Conservation (phyloP, 2,329 filamentous ascomycete species). For the Epichloe elymi region DNA sequence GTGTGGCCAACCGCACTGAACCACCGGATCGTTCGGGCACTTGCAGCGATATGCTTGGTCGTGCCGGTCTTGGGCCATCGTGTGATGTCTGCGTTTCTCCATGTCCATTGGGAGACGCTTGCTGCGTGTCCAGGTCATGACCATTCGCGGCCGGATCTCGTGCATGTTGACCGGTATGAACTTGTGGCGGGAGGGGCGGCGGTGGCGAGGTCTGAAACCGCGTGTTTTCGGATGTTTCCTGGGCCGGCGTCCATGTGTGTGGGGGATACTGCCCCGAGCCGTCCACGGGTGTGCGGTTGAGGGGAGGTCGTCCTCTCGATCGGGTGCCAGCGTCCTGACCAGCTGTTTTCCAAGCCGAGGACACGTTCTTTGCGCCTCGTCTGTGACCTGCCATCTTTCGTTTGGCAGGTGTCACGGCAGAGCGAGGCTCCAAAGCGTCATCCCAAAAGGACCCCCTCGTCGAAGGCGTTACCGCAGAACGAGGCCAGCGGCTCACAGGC, state of each 20-base stretch:
- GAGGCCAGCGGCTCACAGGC: slow-evolving; percentile 56
- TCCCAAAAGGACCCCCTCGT: slow-evolving; percentile 40
- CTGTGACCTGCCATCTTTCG: slow-evolving; percentile 33
- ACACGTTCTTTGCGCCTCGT: slow-evolving; percentile 73
- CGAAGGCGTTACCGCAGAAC: slow-evolving; percentile 62
- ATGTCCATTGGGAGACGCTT: not conserved
- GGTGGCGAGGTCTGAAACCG: slow-evolving; percentile 8
- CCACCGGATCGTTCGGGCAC: slow-evolving; percentile 41
- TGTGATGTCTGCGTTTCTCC: slow-evolving; percentile 7
- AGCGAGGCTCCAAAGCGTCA: slow-evolving; percentile 51
- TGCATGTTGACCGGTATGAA: not conserved
- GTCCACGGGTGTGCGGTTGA: slow-evolving; percentile 45
- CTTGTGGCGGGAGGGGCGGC: not conserved
- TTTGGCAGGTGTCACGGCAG: slow-evolving; percentile 58
- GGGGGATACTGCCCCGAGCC: slow-evolving; percentile 58
- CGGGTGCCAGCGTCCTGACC: slow-evolving; percentile 52
- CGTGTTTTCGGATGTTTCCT: slow-evolving; percentile 23
- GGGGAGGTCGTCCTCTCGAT: slow-evolving; percentile 66
- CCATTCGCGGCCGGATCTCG: not conserved
- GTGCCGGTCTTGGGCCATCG: slow-evolving; percentile 14
- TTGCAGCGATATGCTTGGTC: slow-evolving; percentile 27
- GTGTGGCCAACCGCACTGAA: slow-evolving; percentile 49
- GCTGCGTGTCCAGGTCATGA: not conserved
- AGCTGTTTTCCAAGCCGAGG: slow-evolving; percentile 73
- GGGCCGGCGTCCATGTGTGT: slow-evolving; percentile 40